These are phyloP conservation scores for Scheffersomyces spartinae DNA, from an alignment of 805 yeast species.

Conservation along the genomic window DNA sequence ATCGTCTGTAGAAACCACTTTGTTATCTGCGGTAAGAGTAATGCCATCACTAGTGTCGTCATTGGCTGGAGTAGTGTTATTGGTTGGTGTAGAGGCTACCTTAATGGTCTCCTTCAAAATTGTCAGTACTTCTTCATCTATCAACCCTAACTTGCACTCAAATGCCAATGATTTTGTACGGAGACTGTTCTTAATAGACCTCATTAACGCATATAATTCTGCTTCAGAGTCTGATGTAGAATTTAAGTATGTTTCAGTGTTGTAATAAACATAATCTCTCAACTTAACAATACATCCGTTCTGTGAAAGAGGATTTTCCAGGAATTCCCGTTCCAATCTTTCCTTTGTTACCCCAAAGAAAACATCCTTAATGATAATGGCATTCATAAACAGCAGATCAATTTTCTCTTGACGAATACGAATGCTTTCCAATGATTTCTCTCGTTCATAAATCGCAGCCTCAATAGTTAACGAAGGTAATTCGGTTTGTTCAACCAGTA, in stretches of 20 bases:
- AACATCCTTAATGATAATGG: constrained; percentile 41
- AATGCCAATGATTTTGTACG: constrained; percentile 35
- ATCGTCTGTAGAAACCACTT: too few relatives aligned
- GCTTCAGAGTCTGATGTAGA: constrained; percentile 28
- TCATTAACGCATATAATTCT: constrained; percentile 30
- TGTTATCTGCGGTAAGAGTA: too few relatives aligned
- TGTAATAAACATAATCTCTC: constrained; percentile 29
- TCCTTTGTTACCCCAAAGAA: constrained; percentile 41
- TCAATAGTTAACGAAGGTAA: constrained; percentile 37
- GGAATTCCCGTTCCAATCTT: constrained; percentile 25
- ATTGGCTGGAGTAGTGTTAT: too few relatives aligned
- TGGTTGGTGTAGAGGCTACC: too few relatives aligned
- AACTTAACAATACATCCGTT: constrained; percentile 32
- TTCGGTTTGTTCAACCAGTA: constrained; percentile 16
- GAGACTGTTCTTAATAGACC: constrained; percentile 19
- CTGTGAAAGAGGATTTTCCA: constrained; percentile 16
- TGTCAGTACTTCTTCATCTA: constrained; percentile 17
- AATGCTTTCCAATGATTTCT: too few relatives aligned
- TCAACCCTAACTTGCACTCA: constrained; percentile 33
- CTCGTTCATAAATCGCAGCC: constrained; percentile 22
- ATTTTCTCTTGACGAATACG: too few relatives aligned
- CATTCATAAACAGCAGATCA: too few relatives aligned
- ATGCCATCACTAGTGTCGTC: too few relatives aligned
- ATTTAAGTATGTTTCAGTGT: constrained; percentile 19
- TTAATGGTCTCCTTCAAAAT: too few relatives aligned